Conservation (phyloP, 2,329 filamentous ascomycete species). For the Clonostachys sp. region DNA sequence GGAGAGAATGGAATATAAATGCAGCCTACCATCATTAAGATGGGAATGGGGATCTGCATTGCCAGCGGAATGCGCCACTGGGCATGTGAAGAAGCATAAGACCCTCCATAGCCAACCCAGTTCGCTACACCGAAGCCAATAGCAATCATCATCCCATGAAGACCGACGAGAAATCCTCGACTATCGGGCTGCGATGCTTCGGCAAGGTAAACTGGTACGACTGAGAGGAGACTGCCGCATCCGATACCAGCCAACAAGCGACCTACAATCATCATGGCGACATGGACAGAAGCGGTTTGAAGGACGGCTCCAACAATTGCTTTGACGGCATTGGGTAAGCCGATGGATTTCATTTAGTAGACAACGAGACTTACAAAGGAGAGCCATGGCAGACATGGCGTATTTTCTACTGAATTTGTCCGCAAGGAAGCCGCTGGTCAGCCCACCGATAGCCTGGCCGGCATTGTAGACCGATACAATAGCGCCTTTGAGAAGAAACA, state of each 20-base stretch:
- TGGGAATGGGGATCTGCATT: conserved; percentile 17
- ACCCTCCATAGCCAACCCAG: conserved; percentile 15
- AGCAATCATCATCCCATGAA: conserved; percentile 20
- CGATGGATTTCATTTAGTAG: background rate
- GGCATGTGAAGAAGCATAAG: conserved; percentile 16
- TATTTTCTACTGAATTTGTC: conserved; percentile 26
- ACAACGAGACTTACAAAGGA: conserved; percentile 6
- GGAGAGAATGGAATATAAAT: conserved; percentile 16
- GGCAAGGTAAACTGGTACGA: conserved; percentile 31
- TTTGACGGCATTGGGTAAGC: background rate
- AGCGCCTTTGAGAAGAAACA: conserved; percentile 7
- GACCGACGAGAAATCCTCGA: conserved; percentile 33
- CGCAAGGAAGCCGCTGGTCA: conserved; percentile 20
- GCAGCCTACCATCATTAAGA: conserved; percentile 10
- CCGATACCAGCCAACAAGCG: conserved; percentile 32
- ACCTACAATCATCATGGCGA: conserved; percentile 32
- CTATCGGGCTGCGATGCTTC: conserved; percentile 36
- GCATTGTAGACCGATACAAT: conserved; percentile 26
- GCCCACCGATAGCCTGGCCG: conserved; percentile 19
- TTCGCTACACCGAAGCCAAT: conserved; percentile 9
- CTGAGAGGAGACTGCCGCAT: conserved; percentile 22
- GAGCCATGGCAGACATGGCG: conserved; percentile 19
- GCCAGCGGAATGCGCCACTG: conserved; percentile 27
- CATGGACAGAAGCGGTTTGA: conserved; percentile 28
- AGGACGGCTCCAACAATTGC: conserved; percentile 28